A percentile compares a stretch with the other conserved stretches of the same genome.
Evolutionary conservation across 352 stramenopile species (phyloP).

Genomic region (Pythium graminicola): DNA sequence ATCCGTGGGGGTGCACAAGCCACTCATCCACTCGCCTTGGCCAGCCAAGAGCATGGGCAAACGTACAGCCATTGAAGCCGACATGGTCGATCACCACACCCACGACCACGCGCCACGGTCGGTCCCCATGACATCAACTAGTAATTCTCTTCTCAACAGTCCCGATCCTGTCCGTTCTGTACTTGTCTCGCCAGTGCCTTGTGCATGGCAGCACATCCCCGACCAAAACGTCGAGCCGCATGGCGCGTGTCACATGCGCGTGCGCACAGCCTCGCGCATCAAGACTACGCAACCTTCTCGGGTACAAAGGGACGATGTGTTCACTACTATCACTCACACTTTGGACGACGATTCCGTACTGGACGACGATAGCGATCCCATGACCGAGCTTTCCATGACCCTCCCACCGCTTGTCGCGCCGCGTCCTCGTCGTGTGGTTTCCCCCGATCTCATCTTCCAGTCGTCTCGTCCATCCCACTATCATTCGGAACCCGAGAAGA

Average conservation of each 20-base stretch:
- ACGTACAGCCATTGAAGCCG: conserved; percentile 7
- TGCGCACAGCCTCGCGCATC: conserved; percentile 2
- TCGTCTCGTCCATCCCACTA: not conserved
- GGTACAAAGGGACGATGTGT: too few species aligned
- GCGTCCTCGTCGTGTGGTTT: conserved; percentile 20
- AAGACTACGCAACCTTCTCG: too few species aligned
- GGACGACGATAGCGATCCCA: conserved; percentile 1
- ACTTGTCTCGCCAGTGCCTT: conserved; percentile 6
- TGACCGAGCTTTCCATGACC: not conserved
- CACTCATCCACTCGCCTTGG: too few species aligned
- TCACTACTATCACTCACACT: too few species aligned
- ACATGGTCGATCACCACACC: not conserved
- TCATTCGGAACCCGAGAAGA: too few species aligned
- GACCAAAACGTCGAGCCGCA: conserved; percentile 2
- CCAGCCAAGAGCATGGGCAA: too few species aligned
- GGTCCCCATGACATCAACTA: too few species aligned
- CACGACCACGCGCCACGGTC: too few species aligned
- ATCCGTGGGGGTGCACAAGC: too few species aligned
- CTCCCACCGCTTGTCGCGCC: conserved; percentile 12
- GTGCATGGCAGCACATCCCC: conserved; percentile 1
- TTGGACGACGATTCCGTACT: conserved; percentile 1
- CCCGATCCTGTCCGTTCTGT: too few species aligned
- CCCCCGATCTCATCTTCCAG: conserved; percentile 25
- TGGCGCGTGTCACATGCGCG: conserved; percentile 4
- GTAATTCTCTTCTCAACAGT: too few species aligned